phyloP scores from a whole-genome alignment of 2,329 filamentous ascomycete genomes.

The Ceratocystis lukuohia region DNA sequence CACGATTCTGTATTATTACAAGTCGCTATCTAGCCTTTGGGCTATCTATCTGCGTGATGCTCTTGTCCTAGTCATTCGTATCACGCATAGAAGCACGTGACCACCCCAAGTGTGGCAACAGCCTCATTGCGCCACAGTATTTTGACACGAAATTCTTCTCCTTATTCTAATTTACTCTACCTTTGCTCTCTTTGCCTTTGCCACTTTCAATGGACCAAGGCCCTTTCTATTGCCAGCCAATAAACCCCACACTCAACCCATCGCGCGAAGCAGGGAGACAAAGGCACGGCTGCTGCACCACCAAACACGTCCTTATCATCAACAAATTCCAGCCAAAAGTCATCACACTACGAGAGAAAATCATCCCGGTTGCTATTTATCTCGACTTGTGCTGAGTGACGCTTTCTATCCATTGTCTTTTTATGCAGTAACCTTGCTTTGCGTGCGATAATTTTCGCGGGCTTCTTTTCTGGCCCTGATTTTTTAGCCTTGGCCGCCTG shows the following conservation, averaged over 20 bases:
- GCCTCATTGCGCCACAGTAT: neutral
- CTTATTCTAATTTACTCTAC: neutral
- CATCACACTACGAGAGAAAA: neutral
- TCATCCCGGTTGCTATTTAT: conserved; percentile 4
- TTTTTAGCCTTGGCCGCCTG: conserved; percentile 7
- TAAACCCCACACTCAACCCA: conserved; percentile 12
- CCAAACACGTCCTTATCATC: conserved; percentile 7
- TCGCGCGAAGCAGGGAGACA: conserved; percentile 11
- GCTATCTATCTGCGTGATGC: no score
- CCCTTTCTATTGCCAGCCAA: neutral
- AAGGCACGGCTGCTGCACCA: conserved; percentile 4
- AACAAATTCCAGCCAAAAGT: conserved; percentile 3
- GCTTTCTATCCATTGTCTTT: neutral
- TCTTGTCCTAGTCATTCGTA: neutral
- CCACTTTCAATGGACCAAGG: neutral
- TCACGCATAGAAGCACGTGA: neutral
- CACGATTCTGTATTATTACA: no score
- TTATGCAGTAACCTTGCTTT: neutral
- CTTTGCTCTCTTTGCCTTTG: neutral
- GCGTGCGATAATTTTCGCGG: neutral
- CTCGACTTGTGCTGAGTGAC: neutral
- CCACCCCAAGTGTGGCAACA: neutral
- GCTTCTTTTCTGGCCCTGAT: neutral
- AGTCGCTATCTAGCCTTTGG: no score
- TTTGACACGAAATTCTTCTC: conserved; percentile 1